These are phyloP conservation scores for Trematosphaeria pertusa DNA, from an alignment of 2,329 filamentous ascomycete species.

Conservation along the genomic window DNA sequence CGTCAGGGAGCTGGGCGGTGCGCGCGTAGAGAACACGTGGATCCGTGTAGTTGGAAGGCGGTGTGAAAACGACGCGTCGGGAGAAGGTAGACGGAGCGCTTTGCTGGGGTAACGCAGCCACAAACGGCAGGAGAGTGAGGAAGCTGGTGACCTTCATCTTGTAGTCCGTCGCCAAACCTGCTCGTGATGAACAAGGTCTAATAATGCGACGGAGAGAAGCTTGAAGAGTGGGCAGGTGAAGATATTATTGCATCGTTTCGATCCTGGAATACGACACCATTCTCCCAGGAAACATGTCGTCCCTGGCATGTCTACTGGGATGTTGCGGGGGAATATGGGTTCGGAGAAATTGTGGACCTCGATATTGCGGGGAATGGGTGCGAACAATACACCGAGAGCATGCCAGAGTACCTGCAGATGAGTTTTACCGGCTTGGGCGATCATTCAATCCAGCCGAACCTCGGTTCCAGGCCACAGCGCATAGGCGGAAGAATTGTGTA, in stretches of 20 bases:
- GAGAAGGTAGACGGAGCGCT: conserved; percentile 36
- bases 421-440: conserved; percentile 25
- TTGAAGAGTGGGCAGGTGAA: too few relatives aligned
- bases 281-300: conserved; percentile 2
- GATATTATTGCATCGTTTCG: too few relatives aligned
- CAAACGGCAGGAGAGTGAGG: conserved; percentile 27
- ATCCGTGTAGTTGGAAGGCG: conserved; percentile 54
- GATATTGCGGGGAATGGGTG: conserved; percentile 26
- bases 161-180: too few relatives aligned
- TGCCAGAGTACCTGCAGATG: conserved; percentile 14
- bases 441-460: conserved; percentile 10
- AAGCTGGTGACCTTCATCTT: conserved; percentile 41
- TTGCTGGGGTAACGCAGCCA: conserved; percentile 31
- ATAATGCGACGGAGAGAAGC: too few relatives aligned
- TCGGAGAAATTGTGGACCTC: conserved; percentile 30
- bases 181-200: too few relatives aligned
- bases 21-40: conserved; percentile 61
- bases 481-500: conserved; percentile 18
- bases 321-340: conserved; percentile 20
- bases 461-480: conserved; percentile 5
- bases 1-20: conserved; percentile 54
- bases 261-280: too few relatives aligned
- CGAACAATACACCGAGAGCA: conserved; percentile 24
- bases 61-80: conserved; percentile 50
- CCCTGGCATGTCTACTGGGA: conserved; percentile 1